Evolutionary conservation across 441 rosid genomes (phyloP).

Genomic region (Brassica hybrid): DNA sequence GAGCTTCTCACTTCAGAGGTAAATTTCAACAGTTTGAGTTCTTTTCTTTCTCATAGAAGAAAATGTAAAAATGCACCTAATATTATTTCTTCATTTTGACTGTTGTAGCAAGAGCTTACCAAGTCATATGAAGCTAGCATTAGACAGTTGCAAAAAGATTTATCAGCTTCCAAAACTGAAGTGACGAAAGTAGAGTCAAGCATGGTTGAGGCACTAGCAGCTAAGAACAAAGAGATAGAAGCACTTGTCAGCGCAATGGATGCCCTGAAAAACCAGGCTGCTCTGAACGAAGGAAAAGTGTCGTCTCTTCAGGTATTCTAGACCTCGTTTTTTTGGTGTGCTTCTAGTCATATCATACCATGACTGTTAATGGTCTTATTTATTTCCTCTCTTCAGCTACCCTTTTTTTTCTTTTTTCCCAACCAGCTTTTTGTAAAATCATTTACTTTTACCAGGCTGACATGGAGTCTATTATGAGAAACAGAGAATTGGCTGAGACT

Average conservation of each 20-base stretch:
- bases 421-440: conserved; percentile 17
- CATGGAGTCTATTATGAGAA: conserved; percentile 97
- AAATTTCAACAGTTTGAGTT: conserved; percentile 34
- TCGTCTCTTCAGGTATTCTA: conserved; percentile 86
- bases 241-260: conserved; percentile 77
- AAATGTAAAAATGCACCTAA: conserved; percentile 31
- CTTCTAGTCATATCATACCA: conserved; percentile 14
- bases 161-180: conserved; percentile 79
- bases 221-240: conserved; percentile 94
- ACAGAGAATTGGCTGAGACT: conserved; percentile 96
- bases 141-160: conserved; percentile 82
- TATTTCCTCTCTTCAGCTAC: conserved; percentile 20
- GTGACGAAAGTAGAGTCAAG: conserved; percentile 78
- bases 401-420: background rate
- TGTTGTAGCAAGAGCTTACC: conserved; percentile 86
- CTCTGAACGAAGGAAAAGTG: conserved; percentile 84
- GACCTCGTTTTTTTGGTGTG: conserved; percentile 8
- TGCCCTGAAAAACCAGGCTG: conserved; percentile 83
- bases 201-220: conserved; percentile 87
- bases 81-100: conserved; percentile 38
- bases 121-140: conserved; percentile 90
- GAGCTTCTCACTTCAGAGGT: conserved; percentile 98
- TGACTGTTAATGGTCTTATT: background rate
- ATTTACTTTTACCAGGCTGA: conserved; percentile 65
- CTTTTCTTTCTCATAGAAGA: conserved; percentile 20